phyloP scores from a whole-genome alignment of 345 rosid genomes.

The rapeseed (Brassica napus) region DNA sequence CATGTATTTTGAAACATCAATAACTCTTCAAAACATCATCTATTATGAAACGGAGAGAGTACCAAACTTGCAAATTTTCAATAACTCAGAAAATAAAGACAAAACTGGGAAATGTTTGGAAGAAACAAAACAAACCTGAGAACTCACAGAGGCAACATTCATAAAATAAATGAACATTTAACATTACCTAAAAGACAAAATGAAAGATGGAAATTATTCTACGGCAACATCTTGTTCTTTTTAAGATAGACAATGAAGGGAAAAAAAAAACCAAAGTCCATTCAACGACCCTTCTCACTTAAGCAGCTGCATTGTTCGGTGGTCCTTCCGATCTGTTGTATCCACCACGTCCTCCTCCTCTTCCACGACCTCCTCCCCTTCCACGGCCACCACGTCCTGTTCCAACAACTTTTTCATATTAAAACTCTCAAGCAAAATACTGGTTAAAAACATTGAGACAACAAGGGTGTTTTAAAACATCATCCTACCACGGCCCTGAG shows the following conservation, averaged over 20 bases:
- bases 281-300: constrained; percentile 4
- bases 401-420: constrained; percentile 1
- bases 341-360: constrained; percentile 48
- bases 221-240: constrained; percentile 50
- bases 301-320: constrained; percentile 33
- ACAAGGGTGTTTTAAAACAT: neutral
- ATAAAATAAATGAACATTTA: constrained; percentile 31
- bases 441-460: neutral
- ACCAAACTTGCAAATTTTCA: neutral
- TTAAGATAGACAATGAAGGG: neutral
- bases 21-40: too few species aligned
- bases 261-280: neutral
- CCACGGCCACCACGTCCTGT: constrained; percentile 68
- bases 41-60: too few species aligned
- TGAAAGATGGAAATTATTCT: constrained; percentile 39
- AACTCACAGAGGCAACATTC: constrained; percentile 27
- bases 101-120: constrained; percentile 13
- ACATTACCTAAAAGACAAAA: constrained; percentile 26
- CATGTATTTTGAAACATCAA: too few species aligned
- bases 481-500: constrained; percentile 38
- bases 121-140: constrained; percentile 17
- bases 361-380: constrained; percentile 59
- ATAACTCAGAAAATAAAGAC: constrained; percentile 8
- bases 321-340: constrained; percentile 40
- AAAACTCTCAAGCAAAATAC: neutral